Conservation (phyloP, 345 rosid genomes). For the Eucalyptus albens region DNA sequence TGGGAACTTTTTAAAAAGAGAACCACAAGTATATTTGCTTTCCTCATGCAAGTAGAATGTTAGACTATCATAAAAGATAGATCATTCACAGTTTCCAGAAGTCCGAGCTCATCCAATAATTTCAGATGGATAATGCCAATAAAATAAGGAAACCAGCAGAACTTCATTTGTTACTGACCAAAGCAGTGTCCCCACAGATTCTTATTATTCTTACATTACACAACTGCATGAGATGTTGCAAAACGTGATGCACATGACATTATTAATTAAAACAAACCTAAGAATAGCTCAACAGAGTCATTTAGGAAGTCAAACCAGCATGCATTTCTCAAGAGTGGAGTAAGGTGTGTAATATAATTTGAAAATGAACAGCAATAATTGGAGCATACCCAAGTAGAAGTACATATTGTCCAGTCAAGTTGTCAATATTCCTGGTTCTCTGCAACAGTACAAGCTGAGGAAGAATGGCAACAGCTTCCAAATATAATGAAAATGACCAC, state of each 20-base stretch:
- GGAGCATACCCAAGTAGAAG: conserved; percentile 63
- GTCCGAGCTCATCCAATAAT: neutral
- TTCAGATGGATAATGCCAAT: neutral
- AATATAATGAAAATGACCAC: conserved; percentile 68
- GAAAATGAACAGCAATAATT: neutral
- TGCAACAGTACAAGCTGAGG: conserved; percentile 79
- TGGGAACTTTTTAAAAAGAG: neutral
- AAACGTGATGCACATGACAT: neutral
- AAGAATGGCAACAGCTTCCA: conserved; percentile 81
- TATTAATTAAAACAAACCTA: neutral
- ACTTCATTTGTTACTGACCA: neutral
- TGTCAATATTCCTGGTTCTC: conserved; percentile 74
- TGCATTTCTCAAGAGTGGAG: neutral
- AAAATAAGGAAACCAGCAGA: neutral
- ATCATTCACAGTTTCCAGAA: neutral
- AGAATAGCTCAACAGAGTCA: neutral
- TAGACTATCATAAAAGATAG: neutral
- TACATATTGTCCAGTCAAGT: conserved; percentile 68
- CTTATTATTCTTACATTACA: neutral
- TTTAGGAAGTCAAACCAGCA: neutral
- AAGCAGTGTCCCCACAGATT: neutral
- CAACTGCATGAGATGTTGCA: neutral
- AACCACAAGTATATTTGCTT: neutral
- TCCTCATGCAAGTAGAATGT: neutral
- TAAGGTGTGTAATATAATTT: neutral